Conservation (phyloP, 2,329 filamentous ascomycete species). For the Hypoxylon sp. region DNA sequence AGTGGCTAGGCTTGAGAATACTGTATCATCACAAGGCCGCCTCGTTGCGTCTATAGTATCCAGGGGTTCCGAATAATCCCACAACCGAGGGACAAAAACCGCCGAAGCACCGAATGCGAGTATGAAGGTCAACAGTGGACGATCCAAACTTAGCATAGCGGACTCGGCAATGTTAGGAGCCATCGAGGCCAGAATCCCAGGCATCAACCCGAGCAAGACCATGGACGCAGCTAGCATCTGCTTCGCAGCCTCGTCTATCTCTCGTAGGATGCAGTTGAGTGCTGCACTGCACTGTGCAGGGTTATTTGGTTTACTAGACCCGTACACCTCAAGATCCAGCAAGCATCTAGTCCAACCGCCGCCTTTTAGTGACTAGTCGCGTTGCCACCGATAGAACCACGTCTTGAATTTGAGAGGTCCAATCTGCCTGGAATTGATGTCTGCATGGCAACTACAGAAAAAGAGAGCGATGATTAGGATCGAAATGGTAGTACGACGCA, state of each 20-base stretch:
- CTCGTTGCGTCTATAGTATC: background rate
- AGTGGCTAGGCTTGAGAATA: background rate
- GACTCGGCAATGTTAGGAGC: background rate
- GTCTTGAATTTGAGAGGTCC: background rate
- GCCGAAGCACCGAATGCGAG: constrained; percentile 1
- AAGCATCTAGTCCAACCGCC: background rate
- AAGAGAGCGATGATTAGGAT: background rate
- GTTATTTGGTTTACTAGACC: background rate
- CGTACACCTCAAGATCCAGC: background rate
- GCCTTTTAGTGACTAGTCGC: background rate
- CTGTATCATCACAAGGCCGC: background rate
- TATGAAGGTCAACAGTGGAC: background rate
- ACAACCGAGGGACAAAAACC: background rate
- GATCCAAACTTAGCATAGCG: background rate
- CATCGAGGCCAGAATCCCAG: background rate
- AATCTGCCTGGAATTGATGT: background rate
- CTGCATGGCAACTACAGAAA: background rate
- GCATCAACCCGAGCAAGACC: constrained; percentile 1
- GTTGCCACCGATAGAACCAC: background rate
- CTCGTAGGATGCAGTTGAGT: constrained; percentile 2
- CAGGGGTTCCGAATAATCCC: background rate
- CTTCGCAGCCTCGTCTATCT: background rate
- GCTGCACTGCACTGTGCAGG: background rate
- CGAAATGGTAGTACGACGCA: background rate
- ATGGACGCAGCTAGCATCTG: background rate